Evolutionary conservation across 257 asterid genomes (phyloP).

Genomic region (Ocimum tenuiflorum): DNA sequence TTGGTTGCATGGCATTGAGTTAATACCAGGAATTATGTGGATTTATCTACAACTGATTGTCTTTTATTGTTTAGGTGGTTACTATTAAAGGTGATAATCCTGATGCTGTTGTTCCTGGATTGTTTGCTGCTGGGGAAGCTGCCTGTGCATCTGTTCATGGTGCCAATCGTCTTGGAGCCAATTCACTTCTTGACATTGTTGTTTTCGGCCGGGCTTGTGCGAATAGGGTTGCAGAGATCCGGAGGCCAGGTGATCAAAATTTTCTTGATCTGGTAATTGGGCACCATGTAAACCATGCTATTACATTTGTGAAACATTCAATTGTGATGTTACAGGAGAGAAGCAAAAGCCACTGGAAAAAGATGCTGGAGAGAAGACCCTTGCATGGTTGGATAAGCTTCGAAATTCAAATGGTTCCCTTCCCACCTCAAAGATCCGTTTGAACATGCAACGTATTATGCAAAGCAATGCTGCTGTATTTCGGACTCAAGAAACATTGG

Average conservation of each 20-base stretch:
- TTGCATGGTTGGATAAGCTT: slow-evolving; percentile 92
- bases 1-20: slow-evolving; percentile 7
- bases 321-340: slow-evolving; percentile 50
- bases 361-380: slow-evolving; percentile 87
- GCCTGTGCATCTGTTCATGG: slow-evolving; percentile 99
- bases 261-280: background rate
- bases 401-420: slow-evolving; percentile 85
- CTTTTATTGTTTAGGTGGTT: slow-evolving; percentile 50
- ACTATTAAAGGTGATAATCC: slow-evolving; percentile 63
- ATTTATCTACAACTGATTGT: slow-evolving; percentile 9
- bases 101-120: slow-evolving; percentile 73
- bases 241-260: slow-evolving; percentile 53
- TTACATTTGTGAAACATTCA: slow-evolving; percentile 16
- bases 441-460: slow-evolving; percentile 93
- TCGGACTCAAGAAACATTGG: slow-evolving; percentile 93
- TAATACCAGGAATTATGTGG: background rate
- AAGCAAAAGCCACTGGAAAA: slow-evolving; percentile 71
- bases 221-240: slow-evolving; percentile 88
- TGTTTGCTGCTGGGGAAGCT: slow-evolving; percentile 99
- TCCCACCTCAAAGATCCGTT: slow-evolving; percentile 82
- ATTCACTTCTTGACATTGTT: slow-evolving; percentile 95
- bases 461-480: slow-evolving; percentile 98
- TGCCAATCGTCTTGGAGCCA: slow-evolving; percentile 97
- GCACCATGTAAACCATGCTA: background rate
- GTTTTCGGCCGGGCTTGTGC: slow-evolving; percentile 99